phyloP scores from a whole-genome alignment of 2,329 filamentous ascomycete species.

The Monilinia polystroma region DNA sequence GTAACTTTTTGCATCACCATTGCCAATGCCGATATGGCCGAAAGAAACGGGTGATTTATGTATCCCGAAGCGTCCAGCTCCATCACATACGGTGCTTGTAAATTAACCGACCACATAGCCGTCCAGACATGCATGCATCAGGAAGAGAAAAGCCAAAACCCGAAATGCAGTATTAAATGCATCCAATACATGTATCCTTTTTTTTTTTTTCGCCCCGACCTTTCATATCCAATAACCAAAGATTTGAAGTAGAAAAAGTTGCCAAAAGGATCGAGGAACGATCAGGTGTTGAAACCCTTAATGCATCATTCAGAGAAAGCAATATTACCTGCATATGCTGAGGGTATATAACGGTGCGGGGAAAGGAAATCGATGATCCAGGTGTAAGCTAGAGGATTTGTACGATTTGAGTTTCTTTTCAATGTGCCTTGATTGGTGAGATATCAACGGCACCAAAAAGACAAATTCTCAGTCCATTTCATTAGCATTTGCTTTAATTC shows the following conservation, averaged over 20 bases:
- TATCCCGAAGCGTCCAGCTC: background rate
- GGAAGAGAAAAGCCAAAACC: conserved; percentile 4
- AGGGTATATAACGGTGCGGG: background rate
- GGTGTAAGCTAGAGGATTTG: background rate
- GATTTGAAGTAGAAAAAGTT: background rate
- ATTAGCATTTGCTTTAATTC: background rate
- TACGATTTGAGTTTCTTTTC: background rate
- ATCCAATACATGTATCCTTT: conserved; percentile 1
- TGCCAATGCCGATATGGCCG: background rate
- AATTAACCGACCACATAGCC: conserved; percentile 2
- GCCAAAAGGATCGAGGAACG: background rate
- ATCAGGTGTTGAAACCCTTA: background rate
- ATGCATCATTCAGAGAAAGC: background rate
- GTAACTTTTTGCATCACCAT: conserved; percentile 7
- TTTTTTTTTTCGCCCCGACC: background rate
- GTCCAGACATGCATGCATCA: background rate
- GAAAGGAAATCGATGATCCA: background rate
- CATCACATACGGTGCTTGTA: background rate
- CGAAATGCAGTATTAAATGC: background rate
- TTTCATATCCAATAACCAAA: background rate
- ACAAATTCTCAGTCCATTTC: background rate
- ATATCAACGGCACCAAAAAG: background rate
- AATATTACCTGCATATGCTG: conserved; percentile 6
- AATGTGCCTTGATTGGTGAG: background rate
- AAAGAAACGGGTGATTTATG: background rate